Base-by-base conservation (phyloP, 805 yeast species). In the Lipomyces yamadae region DNA sequence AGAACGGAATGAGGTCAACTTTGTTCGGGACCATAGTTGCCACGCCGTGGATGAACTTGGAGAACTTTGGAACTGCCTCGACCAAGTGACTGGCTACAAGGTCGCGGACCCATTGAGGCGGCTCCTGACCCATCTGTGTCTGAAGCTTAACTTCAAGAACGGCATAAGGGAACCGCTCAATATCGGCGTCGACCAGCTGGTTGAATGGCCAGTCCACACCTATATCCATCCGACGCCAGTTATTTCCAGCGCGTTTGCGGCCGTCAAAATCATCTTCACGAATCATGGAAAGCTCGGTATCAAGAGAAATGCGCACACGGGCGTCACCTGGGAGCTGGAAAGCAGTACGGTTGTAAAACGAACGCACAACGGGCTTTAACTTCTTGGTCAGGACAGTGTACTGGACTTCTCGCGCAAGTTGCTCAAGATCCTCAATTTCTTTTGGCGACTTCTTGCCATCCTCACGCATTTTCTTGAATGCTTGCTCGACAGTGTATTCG, bases 311-410 rank as follows among this genome's bases (percentile, higher is more conserved):
- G 83, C 99, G 92, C 53, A 95, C 99, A 76, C 99, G 87, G 6
- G 99, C 99, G 79, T 95, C 99, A 66, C 99, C 99, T 4, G 99
- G 99, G 65, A 95, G 85, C 82, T 95, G 99, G 85, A 95, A 95
- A 1, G 99, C 99, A 48, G 99, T 95, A 83, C 99, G 90, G 80
- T 93, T 92, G 81, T 95, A 95, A 78, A 95, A 95, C 0, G 98
- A 91, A 79, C 99, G 86, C 80, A 92, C 90, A 56, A 92, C 97
- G 0, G 99, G 99, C 76, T 98, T 86, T 78, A 90, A 82, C 78
- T 88, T 89, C 77, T 88, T 88, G 76, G 90, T 90, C 72, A 95
- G 79, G 69, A 92, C 89, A 42, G 96, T 84, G 78, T 94, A 95
- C 80, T 95, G 99, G 55, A 91, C 90, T 78, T 95, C 99, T 66